Evolutionary conservation across 495 filamentous ascomycete genomes (phyloP).

Genomic region (Penicillium odoratum): DNA sequence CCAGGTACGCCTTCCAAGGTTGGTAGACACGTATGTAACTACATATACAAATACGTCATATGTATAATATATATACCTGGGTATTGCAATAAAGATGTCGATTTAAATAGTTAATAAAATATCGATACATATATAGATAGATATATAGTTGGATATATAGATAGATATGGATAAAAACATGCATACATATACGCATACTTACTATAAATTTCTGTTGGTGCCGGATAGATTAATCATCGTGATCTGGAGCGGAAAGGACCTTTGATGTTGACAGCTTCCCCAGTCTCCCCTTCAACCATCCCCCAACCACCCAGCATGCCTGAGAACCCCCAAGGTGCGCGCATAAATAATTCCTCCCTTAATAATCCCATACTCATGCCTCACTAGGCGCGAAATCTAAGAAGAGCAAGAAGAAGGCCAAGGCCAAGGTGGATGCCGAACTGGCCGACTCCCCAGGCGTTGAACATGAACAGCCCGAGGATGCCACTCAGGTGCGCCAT

Average conservation of each 20-base stretch:
- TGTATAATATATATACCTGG: too few species aligned
- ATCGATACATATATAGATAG: too few species aligned
- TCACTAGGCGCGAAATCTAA: slow-evolving; percentile 57
- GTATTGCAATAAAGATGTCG: too few species aligned
- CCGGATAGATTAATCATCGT: slow-evolving; percentile 29
- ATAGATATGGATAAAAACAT: too few species aligned
- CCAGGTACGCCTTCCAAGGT: too few species aligned
- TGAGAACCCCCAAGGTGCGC: slow-evolving; percentile 28
- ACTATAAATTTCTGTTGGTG: not conserved
- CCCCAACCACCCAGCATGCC: slow-evolving; percentile 33
- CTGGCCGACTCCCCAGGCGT: slow-evolving; percentile 3
- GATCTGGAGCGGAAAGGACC: slow-evolving; percentile 20
- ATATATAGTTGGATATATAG: too few species aligned
- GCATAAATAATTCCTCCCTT: not conserved
- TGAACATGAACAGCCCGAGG: slow-evolving; percentile 12
- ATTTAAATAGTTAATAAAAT: too few species aligned
- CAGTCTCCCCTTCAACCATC: slow-evolving; percentile 8
- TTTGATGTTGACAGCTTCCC: slow-evolving; percentile 41
- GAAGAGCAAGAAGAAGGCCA: slow-evolving; percentile 67
- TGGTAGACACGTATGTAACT: too few species aligned
- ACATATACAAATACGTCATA: too few species aligned
- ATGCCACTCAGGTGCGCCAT: slow-evolving; percentile 16
- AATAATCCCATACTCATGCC: not conserved
- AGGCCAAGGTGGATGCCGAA: slow-evolving; percentile 29
- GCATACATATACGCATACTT: not conserved